Percentiles rank a stretch among this genome's conserved stretches.
Evolutionary conservation across 805 yeast genomes (phyloP).

Genomic region (Suhomyces sp.): DNA sequence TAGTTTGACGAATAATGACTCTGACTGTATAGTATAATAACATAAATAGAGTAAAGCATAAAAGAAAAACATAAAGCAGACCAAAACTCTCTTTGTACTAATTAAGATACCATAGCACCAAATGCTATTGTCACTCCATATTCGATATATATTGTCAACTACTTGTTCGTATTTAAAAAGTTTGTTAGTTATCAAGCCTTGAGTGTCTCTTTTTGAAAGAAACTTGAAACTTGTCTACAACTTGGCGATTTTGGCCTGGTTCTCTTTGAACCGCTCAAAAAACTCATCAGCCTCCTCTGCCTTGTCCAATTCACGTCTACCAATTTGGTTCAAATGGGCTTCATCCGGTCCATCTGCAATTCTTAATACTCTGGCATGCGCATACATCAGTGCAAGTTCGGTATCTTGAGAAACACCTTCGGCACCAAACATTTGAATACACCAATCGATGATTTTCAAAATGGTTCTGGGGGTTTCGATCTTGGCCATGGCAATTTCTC

Average conservation of each 20-base stretch:
- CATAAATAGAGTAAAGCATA: not conserved
- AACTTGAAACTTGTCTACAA: slow-evolving; percentile 15
- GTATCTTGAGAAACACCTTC: slow-evolving; percentile 64
- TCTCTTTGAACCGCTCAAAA: slow-evolving; percentile 22
- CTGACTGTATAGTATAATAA: slow-evolving; percentile 5
- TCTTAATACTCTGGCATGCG: slow-evolving; percentile 51
- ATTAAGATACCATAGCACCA: no score
- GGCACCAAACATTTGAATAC: slow-evolving; percentile 62
- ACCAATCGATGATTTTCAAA: slow-evolving; percentile 53
- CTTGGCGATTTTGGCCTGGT: slow-evolving; percentile 20
- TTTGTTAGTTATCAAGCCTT: not conserved
- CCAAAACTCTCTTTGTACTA: not conserved
- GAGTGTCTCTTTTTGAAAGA: not conserved
- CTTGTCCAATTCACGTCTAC: slow-evolving; percentile 43
- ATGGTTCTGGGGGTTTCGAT: slow-evolving; percentile 59
- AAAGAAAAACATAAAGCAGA: not conserved
- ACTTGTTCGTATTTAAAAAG: not conserved
- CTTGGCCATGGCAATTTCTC: slow-evolving; percentile 61
- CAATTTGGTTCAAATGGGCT: slow-evolving; percentile 58
- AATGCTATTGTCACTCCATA: not conserved
- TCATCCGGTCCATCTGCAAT: slow-evolving; percentile 73
- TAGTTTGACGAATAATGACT: slow-evolving; percentile 21
- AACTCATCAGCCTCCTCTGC: slow-evolving; percentile 35
- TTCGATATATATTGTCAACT: not conserved
- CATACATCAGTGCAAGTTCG: slow-evolving; percentile 53